These are phyloP conservation scores for Plenodomus lindquistii DNA, from an alignment of 2,329 filamentous ascomycete genomes.

Conservation along the genomic window DNA sequence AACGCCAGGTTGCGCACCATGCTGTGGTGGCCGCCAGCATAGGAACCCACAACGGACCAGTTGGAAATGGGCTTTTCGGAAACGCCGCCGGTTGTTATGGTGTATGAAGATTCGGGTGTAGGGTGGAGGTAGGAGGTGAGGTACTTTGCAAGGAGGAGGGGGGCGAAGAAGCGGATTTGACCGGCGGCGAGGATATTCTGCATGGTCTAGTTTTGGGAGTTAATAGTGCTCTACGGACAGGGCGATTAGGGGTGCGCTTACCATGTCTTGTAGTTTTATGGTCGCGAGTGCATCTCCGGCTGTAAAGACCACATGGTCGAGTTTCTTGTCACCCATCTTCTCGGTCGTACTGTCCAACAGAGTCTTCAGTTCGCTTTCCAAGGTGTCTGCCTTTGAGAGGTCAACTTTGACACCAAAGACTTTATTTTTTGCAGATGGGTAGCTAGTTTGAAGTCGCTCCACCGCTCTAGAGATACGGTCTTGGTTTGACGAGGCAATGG, in stretches of 20 bases:
- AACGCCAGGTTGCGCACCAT: slow-evolving; percentile 62
- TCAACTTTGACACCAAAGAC: slow-evolving; percentile 54
- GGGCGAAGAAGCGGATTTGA: slow-evolving; percentile 56
- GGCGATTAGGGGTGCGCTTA: not conserved
- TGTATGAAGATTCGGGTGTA: slow-evolving; percentile 54
- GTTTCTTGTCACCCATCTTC: slow-evolving; percentile 30
- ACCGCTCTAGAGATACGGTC: slow-evolving; percentile 55
- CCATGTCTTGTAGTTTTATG: slow-evolving; percentile 47
- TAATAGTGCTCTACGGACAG: not conserved
- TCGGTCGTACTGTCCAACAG: slow-evolving; percentile 49
- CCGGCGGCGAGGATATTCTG: slow-evolving; percentile 49
- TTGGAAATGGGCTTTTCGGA: slow-evolving; percentile 56
- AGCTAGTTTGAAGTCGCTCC: slow-evolving; percentile 47
- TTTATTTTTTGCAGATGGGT: slow-evolving; percentile 47
- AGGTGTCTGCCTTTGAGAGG: slow-evolving; percentile 50
- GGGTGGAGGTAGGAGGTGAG: slow-evolving; percentile 50
- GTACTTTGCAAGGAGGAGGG: slow-evolving; percentile 58
- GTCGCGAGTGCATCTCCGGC: slow-evolving; percentile 55
- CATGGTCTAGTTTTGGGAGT: slow-evolving; percentile 27
- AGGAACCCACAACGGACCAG: slow-evolving; percentile 56
- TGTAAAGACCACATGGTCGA: slow-evolving; percentile 63
- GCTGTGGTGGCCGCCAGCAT: slow-evolving; percentile 56
- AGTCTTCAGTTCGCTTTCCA: slow-evolving; percentile 53
- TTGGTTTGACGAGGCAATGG: slow-evolving; percentile 62
- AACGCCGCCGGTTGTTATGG: slow-evolving; percentile 60